phyloP scores from a whole-genome alignment of 306 rosid species.

The Crotalaria pallida region DNA sequence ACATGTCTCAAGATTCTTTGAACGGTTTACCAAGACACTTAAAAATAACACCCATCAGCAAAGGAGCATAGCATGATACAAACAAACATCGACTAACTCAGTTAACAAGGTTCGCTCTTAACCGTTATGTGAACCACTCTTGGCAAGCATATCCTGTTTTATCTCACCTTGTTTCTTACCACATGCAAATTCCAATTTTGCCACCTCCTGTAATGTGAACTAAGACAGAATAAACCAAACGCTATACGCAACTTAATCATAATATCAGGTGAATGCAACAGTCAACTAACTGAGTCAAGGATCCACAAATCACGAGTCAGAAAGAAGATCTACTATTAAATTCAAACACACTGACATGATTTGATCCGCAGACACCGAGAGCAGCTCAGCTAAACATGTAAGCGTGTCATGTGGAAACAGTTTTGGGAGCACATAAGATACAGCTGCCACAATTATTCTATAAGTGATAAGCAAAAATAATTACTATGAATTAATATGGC shows the following conservation, averaged over 20 bases:
- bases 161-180: too few relatives aligned
- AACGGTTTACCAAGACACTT: too few relatives aligned
- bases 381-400: background rate
- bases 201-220: background rate
- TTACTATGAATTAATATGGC: background rate
- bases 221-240: too few relatives aligned
- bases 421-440: background rate
- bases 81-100: too few relatives aligned
- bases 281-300: too few relatives aligned
- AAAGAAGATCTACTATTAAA: background rate
- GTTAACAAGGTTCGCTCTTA: too few relatives aligned
- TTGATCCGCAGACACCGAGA: background rate
- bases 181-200: background rate
- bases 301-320: background rate
- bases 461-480: background rate
- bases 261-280: background rate
- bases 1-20: too few relatives aligned
- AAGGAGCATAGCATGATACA: too few relatives aligned
- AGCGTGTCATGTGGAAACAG: background rate
- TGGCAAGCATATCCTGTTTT: too few relatives aligned
- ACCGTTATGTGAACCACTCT: too few relatives aligned
- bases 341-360: background rate
- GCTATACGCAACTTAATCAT: background rate
- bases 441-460: background rate
- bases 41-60: too few relatives aligned